A percentile compares a stretch with the other conserved stretches of the same genome.
These are phyloP conservation scores for Bacterosira constricta DNA, from an alignment of 108 stramenopile species.

Conservation along the genomic window DNA sequence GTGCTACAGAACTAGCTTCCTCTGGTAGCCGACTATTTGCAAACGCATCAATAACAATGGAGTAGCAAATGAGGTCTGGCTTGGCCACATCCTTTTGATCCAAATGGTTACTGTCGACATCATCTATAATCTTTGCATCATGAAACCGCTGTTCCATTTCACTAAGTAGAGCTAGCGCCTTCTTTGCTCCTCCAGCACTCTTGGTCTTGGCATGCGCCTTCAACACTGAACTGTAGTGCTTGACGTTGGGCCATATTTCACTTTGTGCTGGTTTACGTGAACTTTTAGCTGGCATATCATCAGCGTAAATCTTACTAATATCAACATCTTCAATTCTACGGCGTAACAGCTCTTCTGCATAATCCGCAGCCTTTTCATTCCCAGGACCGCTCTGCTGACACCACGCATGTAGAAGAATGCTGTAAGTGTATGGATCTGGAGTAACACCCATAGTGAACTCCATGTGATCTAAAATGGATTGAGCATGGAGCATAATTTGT, in stretches of 20 bases:
- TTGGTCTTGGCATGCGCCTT: constrained; percentile 53
- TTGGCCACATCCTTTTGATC: constrained; percentile 35
- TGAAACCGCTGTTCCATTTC: constrained; percentile 44
- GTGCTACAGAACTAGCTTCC: constrained; percentile 34
- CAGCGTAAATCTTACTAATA: constrained; percentile 7
- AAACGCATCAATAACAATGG: constrained; percentile 44
- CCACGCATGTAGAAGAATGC: constrained; percentile 46
- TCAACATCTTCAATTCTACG: constrained; percentile 37
- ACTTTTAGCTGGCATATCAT: background rate
- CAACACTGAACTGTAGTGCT: constrained; percentile 50
- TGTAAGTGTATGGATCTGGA: constrained; percentile 47
- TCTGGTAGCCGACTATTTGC: constrained; percentile 37
- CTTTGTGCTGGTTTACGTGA: background rate
- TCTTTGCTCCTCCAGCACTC: constrained; percentile 48
- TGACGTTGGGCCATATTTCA: constrained; percentile 45
- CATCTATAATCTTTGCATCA: constrained; percentile 23
- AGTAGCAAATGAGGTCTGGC: constrained; percentile 39
- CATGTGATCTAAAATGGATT: constrained; percentile 42
- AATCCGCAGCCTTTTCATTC: constrained; percentile 45
- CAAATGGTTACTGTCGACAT: constrained; percentile 3
- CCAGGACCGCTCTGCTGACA: constrained; percentile 38
- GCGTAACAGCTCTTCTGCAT: constrained; percentile 39
- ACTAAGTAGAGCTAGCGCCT: constrained; percentile 43
- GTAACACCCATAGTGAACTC: constrained; percentile 26
- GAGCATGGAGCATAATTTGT: constrained; percentile 32